Base-by-base conservation (phyloP, 2,329 filamentous ascomycete species). In the Tolypocladium pustulatum region DNA sequence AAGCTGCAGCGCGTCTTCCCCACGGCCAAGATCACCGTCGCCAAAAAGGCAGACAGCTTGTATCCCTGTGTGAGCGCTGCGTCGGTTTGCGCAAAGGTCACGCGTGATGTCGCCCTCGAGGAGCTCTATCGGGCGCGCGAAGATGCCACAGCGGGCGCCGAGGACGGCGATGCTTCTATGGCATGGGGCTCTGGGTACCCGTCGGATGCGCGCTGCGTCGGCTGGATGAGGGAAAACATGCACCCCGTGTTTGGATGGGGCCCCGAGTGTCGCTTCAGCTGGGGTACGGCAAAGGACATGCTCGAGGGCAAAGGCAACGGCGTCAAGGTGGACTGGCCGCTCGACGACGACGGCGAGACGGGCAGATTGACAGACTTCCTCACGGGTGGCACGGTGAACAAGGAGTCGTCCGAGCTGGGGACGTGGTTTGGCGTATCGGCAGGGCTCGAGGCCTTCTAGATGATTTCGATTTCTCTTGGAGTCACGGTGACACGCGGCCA, bases 221-320 rank as follows among this genome's bases (percentile, higher is more conserved):
- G 75, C 27, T 99, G 94, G 93, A 71, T 99, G 69, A 89, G 86
- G 74, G 77, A 76, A 43, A 94, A 93, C 64, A 93, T 97, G 86
- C 87, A 99, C 68, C 90, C 90, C 3, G 75, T 97, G 1, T 99
- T 97, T 76, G 94, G 94, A 17, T 99, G 94, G 93, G 92, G 93
- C 0, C 83, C 83, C 30, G 92, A 97, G 74, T 96, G 91, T 70
- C 81, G 94, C 5, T 97, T 97, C 69, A 96, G 91, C 68, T 99
- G 94, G 94, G 89, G 89, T 0, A 97, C 94, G 0, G 89, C 89
- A 2, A 97, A 95, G 75, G 92, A 97, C 68, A 83, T 97, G 84
- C 76, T 99, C 4, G 92, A 97, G 64, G 76, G 78, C n/a, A 91
- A 89, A 71, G 81, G 77, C 10, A 78, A 77, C 30, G 84, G 82